Base-by-base conservation (phyloP, 805 yeast genomes). In the Myxozyma sirexii region DNA sequence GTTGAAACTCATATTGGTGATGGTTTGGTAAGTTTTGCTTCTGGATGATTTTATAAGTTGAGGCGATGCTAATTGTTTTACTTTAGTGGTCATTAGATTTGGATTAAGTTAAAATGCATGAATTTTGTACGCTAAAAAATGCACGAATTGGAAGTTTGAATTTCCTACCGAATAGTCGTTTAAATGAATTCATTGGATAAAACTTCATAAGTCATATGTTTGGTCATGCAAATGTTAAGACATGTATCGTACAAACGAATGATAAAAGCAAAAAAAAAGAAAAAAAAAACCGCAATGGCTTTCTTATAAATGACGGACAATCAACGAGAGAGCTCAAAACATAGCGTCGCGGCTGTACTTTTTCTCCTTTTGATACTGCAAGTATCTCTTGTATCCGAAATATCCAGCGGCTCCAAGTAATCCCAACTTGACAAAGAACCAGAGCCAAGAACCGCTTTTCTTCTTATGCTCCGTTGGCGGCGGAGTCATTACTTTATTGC, bases 1-100 rank as follows among this genome's bases (percentile, higher is more conserved):
- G 77, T 91, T 70, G 75, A 87, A 60, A 92, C 88, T 68, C 85
- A 88, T 71, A 77, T 92, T 67, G 97, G 97, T 47, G 98, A 92
- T 75, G 96, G 97, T 4, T 78, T 92, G 52, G 64, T 62, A 38
- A 35, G 64, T 55, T 29, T 24, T 37, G 3, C 10, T 8, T 26
- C 13, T 23, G 19, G 42, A 19, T 48, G 37, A 13, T 13, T 15
- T 19, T 19, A 24, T 19, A n/a, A n/a, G 26, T 6, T 19, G 17
- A 38, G 37, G 38, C 10, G 13, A 23, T 8, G 24, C 17, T 31
- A 39, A 6, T 45, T 4, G 27, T 3, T 17, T 17, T 12, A 19
- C 26, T 45, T n/a, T 41, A 59, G 63, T 59, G 63, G 63, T 55
- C 63, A 33, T n/a, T 59, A 43, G 60, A 59, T 39, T 10, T 52